Evolutionary conservation across 768 basidiomycete genomes (phyloP).

Genomic region (Suillus subalutaceus): DNA sequence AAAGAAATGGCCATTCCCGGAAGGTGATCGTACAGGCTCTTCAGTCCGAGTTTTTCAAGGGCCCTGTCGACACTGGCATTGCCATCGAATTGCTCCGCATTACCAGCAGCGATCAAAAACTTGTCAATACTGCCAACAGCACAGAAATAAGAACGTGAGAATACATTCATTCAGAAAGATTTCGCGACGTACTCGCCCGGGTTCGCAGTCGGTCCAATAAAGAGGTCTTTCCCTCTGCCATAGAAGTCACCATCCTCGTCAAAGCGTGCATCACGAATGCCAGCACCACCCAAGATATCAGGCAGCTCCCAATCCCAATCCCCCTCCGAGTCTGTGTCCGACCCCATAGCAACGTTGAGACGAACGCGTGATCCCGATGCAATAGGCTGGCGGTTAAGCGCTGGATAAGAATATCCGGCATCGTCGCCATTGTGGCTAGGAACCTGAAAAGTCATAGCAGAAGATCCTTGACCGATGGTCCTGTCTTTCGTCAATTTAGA

Average conservation of each 20-base stretch:
- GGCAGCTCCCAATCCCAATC: background rate
- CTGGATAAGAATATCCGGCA: background rate
- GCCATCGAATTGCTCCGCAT: constrained; percentile 59
- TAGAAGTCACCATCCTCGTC: constrained; percentile 51
- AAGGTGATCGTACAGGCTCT: constrained; percentile 47
- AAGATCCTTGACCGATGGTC: background rate
- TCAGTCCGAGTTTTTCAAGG: constrained; percentile 53
- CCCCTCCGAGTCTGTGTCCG: background rate
- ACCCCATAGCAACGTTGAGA: background rate
- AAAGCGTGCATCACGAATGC: constrained; percentile 27
- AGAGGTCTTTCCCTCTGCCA: constrained; percentile 49
- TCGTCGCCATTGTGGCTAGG: background rate
- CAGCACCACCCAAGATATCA: too few species aligned
- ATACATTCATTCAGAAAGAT: background rate
- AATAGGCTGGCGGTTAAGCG: constrained; percentile 3
- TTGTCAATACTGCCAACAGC: constrained; percentile 43
- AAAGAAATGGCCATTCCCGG: constrained; percentile 62
- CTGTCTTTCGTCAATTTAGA: background rate
- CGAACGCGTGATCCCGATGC: constrained; percentile 25
- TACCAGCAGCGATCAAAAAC: constrained; percentile 57
- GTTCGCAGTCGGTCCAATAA: constrained; percentile 47
- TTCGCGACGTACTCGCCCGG: constrained; percentile 48
- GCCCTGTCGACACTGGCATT: constrained; percentile 63
- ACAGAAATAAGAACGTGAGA: constrained; percentile 8
- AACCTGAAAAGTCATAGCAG: background rate